Evolutionary conservation across 441 rosid genomes (phyloP).

Genomic region (Viola pubescens): DNA sequence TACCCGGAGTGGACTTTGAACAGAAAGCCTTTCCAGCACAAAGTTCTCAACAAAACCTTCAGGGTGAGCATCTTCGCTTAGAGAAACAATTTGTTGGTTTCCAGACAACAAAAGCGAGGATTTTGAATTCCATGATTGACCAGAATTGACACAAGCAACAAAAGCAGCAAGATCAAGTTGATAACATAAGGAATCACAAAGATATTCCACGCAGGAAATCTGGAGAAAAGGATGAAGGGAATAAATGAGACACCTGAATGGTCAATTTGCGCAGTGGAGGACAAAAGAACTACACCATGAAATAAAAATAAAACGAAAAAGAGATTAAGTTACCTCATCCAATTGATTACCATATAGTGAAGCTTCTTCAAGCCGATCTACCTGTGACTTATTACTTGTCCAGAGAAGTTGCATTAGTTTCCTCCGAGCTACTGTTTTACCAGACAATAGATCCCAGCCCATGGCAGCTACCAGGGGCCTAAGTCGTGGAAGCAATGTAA

Average conservation of each 20-base stretch:
- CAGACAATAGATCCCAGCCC: conserved; percentile 93
- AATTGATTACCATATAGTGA: conserved; percentile 53
- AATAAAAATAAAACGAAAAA: not conserved
- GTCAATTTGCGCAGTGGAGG: not conserved
- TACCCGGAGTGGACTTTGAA: conserved; percentile 95
- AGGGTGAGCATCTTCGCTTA: conserved; percentile 38
- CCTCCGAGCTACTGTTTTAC: conserved; percentile 64
- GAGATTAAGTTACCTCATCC: conserved; percentile 49
- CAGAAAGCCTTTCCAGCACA: conserved; percentile 93
- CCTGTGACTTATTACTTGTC: conserved; percentile 63
- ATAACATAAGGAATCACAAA: conserved; percentile 79
- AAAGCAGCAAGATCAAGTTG: conserved; percentile 85
- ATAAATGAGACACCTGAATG: not conserved
- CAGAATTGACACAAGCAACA: conserved; percentile 83
- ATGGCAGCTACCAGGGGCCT: conserved; percentile 82
- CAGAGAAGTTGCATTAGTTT: conserved; percentile 76
- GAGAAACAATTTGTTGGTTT: conserved; percentile 33
- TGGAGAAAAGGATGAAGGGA: conserved; percentile 27
- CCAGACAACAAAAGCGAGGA: conserved; percentile 63
- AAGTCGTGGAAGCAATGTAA: conserved; percentile 67
- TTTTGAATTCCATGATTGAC: conserved; percentile 70
- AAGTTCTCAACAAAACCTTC: conserved; percentile 92
- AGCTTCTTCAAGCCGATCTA: conserved; percentile 66
- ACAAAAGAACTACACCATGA: not conserved
- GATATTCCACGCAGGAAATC: conserved; percentile 83